These are phyloP conservation scores for Fraxinus albicans DNA, from an alignment of 305 asterid genomes.

Conservation along the genomic window DNA sequence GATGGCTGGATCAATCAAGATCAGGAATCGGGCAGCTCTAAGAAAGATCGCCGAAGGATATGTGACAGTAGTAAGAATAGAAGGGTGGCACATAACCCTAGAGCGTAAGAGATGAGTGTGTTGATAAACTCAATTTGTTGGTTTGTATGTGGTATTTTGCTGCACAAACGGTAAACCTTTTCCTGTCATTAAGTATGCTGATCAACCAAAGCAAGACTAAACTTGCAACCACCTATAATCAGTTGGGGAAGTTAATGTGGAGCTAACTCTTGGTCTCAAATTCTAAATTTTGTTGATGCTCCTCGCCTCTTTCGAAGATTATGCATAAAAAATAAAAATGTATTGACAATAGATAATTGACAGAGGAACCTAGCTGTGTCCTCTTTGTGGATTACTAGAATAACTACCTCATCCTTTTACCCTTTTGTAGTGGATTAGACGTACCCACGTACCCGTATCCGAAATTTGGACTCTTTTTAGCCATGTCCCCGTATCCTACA, in stretches of 20 bases:
- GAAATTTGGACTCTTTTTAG: no score
- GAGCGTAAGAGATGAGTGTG: background rate
- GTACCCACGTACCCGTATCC: no score
- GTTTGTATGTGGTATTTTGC: background rate
- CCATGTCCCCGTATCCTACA: no score
- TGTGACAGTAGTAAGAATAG: background rate
- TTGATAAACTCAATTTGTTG: background rate
- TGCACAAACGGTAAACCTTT: background rate
- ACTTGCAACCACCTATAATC: background rate
- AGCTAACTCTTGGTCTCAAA: background rate
- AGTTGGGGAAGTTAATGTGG: background rate
- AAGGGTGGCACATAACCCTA: background rate
- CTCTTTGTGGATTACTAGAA: conserved; percentile 2
- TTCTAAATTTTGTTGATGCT: background rate
- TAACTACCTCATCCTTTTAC: background rate
- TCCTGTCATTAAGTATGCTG: background rate
- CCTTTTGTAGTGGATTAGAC: no score
- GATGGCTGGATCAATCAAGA: background rate
- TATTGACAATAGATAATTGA: background rate
- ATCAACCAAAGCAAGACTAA: background rate
- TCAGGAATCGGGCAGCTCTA: background rate
- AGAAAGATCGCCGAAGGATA: background rate
- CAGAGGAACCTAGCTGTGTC: background rate
- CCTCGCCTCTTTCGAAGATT: background rate
- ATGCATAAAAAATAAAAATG: background rate